These are phyloP conservation scores for Spergularia marina DNA, from an alignment of 148 eudicot genomes.

Conservation along the genomic window DNA sequence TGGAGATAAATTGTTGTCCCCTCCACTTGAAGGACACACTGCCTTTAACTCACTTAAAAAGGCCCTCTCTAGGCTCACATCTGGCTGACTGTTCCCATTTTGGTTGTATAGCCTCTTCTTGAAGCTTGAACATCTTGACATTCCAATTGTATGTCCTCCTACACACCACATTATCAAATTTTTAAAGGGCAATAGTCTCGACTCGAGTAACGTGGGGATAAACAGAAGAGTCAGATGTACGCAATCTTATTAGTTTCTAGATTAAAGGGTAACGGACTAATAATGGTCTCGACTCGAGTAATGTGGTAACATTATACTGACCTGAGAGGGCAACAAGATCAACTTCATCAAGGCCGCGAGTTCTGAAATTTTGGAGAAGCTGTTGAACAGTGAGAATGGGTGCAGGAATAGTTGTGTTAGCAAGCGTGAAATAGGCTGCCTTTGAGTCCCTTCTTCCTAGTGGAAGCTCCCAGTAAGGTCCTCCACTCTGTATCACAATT, in stretches of 20 bases:
- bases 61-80: slow-evolving; percentile 51
- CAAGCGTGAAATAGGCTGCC: slow-evolving; percentile 50
- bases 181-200: no score
- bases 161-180: background rate
- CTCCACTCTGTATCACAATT: slow-evolving; percentile 61
- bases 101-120: slow-evolving; percentile 80
- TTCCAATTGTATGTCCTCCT: slow-evolving; percentile 91
- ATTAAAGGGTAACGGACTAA: no score
- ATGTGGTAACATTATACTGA: slow-evolving; percentile 5
- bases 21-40: slow-evolving; percentile 61
- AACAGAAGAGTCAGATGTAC: background rate
- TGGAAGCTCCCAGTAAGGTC: slow-evolving; percentile 81
- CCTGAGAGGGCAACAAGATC: slow-evolving; percentile 96
- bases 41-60: slow-evolving; percentile 61
- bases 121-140: slow-evolving; percentile 73
- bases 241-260: background rate
- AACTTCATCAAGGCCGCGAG: slow-evolving; percentile 65
- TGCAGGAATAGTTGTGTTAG: slow-evolving; percentile 66
- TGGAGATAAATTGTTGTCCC: slow-evolving; percentile 66
- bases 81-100: slow-evolving; percentile 63
- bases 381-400: slow-evolving; percentile 60
- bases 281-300: no score
- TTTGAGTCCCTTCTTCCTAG: slow-evolving; percentile 85
- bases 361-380: slow-evolving; percentile 48
- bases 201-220: no score